A percentile compares a stretch with the other conserved stretches of the same genome.
Conservation (phyloP, 1,284 basidiomycete species). For the Porodaedalea pini region DNA sequence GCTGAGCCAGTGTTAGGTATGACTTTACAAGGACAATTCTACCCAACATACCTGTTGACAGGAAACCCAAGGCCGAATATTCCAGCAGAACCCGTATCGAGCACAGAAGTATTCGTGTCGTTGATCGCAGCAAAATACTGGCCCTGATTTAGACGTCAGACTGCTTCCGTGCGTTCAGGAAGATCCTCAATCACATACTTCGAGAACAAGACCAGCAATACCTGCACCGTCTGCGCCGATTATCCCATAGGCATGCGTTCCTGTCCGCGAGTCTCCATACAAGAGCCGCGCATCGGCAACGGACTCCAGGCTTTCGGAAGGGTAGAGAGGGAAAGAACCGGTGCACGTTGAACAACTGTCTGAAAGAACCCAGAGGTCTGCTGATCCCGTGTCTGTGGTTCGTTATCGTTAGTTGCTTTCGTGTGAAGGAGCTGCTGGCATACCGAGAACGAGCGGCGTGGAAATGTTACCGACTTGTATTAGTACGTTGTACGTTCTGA, state of each 20-base stretch:
- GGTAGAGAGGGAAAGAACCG: conserved; percentile 34
- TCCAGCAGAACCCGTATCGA: conserved; percentile 42
- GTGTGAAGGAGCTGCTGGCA: conserved; percentile 9
- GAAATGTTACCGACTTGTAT: conserved; percentile 40
- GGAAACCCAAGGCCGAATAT: conserved; percentile 61
- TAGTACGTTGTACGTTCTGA: conserved; percentile 46
- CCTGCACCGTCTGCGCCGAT: conserved; percentile 45
- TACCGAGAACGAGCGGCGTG: conserved; percentile 45
- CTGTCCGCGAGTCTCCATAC: conserved; percentile 55
- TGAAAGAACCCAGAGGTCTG: conserved; percentile 56
- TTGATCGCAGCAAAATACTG: conserved; percentile 54
- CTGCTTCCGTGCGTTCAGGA: neutral
- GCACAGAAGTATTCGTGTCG: conserved; percentile 48
- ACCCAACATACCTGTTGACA: conserved; percentile 41
- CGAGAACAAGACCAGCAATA: conserved; percentile 41
- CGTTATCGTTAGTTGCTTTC: neutral
- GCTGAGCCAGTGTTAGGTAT: neutral
- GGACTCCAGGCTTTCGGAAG: neutral
- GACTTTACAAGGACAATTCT: neutral
- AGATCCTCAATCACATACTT: conserved; percentile 7
- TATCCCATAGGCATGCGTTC: conserved; percentile 48
- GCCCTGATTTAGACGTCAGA: conserved; percentile 20
- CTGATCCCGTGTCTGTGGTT: conserved; percentile 51
- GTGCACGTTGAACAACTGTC: conserved; percentile 42
- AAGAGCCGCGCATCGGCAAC: conserved; percentile 35